These are phyloP conservation scores for Trichosporon sp. DNA, from an alignment of 1,284 basidiomycete genomes.

Conservation along the genomic window DNA sequence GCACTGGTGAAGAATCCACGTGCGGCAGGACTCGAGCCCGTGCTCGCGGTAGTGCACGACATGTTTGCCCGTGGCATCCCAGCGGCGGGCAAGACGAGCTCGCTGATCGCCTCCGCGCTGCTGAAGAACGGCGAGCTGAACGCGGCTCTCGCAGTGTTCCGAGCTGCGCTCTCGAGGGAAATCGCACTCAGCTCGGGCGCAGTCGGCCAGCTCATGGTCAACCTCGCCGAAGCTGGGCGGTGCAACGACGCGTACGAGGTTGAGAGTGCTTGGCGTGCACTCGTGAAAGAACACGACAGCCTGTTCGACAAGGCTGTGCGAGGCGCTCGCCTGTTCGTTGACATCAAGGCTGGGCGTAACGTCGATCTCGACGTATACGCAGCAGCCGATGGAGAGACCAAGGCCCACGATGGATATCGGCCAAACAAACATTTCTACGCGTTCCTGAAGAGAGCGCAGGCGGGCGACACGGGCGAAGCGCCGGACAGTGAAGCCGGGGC, in stretches of 20 bases:
- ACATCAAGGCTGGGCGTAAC: constrained; percentile 24
- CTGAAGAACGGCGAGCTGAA: constrained; percentile 23
- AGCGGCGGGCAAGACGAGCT: constrained; percentile 16
- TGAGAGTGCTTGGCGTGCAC: constrained; percentile 23
- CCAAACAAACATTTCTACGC: constrained; percentile 7
- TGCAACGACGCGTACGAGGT: constrained; percentile 24
- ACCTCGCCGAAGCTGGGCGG: constrained; percentile 19
- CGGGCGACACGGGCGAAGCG: background rate
- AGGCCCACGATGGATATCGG: constrained; percentile 7
- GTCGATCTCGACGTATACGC: constrained; percentile 21
- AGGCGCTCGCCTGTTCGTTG: constrained; percentile 30
- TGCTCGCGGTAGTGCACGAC: constrained; percentile 24
- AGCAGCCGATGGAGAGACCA: background rate
- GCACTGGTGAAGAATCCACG: constrained; percentile 13
- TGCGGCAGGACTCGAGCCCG: constrained; percentile 15
- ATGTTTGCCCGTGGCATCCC: constrained; percentile 19
- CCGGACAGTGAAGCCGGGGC: too few relatives aligned
- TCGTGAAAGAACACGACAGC: background rate
- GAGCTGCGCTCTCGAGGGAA: constrained; percentile 7
- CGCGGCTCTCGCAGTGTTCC: constrained; percentile 21
- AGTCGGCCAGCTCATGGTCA: constrained; percentile 31
- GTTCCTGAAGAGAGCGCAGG: constrained; percentile 4
- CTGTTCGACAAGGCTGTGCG: constrained; percentile 27
- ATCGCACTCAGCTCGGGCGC: constrained; percentile 21
- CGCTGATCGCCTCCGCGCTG: constrained; percentile 19